Conservation (phyloP, 2,329 filamentous ascomycete species). For the Fusarium acutatum region DNA sequence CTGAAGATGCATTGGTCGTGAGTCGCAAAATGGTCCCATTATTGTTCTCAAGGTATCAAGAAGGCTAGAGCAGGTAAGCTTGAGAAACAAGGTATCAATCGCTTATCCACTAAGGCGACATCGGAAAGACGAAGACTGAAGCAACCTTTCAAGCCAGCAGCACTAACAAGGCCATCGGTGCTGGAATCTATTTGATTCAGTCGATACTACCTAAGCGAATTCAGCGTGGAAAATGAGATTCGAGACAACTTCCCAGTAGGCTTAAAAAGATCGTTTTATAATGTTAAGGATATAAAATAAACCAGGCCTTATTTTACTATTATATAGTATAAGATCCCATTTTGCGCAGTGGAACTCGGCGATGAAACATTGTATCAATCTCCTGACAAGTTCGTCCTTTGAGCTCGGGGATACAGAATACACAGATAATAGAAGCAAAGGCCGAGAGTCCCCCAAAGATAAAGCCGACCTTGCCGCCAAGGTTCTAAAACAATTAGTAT, state of each 20-base stretch:
- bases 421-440: background rate
- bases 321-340: background rate
- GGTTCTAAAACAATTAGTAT: background rate
- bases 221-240: too few relatives aligned
- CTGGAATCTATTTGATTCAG: too few relatives aligned
- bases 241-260: too few relatives aligned
- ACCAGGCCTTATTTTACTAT: background rate
- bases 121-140: too few relatives aligned
- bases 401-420: background rate
- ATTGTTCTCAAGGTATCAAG: rapidly evolving
- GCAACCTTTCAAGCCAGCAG: too few relatives aligned
- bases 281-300: background rate
- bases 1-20: rapidly evolving
- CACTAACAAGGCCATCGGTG: background rate
- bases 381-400: background rate
- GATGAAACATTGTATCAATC: background rate
- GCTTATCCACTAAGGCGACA: background rate
- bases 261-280: too few relatives aligned
- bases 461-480: background rate
- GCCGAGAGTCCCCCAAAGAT: background rate
- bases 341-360: background rate
- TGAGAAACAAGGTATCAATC: background rate
- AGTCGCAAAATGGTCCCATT: background rate
- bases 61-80: rapidly evolving
- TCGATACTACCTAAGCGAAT: too few relatives aligned